These are phyloP conservation scores for Phoma sp. DNA, from an alignment of 2,329 filamentous ascomycete species.

Conservation along the genomic window DNA sequence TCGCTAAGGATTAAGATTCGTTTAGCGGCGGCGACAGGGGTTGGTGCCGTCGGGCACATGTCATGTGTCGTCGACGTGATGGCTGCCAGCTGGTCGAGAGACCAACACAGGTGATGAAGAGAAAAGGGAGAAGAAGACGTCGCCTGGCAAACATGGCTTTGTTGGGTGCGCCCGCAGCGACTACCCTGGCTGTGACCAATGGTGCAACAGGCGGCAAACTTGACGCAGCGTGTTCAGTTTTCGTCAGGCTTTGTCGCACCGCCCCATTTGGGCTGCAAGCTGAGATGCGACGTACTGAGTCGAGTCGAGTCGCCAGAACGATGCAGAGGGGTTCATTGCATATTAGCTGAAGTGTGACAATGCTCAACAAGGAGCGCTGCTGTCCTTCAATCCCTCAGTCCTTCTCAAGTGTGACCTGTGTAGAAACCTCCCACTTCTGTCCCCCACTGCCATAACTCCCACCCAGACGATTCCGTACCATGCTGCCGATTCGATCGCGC, in stretches of 20 bases:
- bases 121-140: neutral
- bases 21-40: constrained; percentile 28
- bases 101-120: constrained; percentile 29
- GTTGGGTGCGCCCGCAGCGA: constrained; percentile 4
- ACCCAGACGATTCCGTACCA: constrained; percentile 85
- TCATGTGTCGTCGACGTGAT: constrained; percentile 34
- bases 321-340: constrained; percentile 28
- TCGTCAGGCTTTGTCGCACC: constrained; percentile 14
- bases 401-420: constrained; percentile 72
- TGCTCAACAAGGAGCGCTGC: constrained; percentile 16
- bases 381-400: constrained; percentile 49
- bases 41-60: constrained; percentile 20
- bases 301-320: constrained; percentile 34
- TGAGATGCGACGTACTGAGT: constrained; percentile 19
- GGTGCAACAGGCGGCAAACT: constrained; percentile 20
- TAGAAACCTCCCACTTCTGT: constrained; percentile 89
- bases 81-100: constrained; percentile 36
- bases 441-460: constrained; percentile 84
- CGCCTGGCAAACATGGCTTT: constrained; percentile 11
- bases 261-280: constrained; percentile 31
- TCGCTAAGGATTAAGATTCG: constrained; percentile 26
- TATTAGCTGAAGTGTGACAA: constrained; percentile 17
- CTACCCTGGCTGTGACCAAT: constrained; percentile 1
- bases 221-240: constrained; percentile 9
- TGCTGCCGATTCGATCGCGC: constrained; percentile 74